Conservation (phyloP, 2,329 filamentous ascomycete genomes). For the Claviceps sp. region DNA sequence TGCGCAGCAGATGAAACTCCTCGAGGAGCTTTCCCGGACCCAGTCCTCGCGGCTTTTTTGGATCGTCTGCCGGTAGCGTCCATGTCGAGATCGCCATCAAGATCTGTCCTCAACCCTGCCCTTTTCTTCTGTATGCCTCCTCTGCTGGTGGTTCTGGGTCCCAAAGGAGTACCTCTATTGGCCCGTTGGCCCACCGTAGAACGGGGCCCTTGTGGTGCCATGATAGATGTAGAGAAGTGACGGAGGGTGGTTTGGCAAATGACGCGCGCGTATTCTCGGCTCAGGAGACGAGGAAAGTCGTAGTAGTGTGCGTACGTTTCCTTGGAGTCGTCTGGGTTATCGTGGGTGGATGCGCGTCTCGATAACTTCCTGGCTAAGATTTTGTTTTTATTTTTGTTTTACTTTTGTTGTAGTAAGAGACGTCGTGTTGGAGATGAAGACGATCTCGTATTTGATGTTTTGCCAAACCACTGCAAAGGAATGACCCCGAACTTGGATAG, state of each 20-base stretch:
- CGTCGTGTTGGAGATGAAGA: neutral
- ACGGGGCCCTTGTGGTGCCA: constrained; percentile 23
- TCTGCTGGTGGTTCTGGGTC: constrained; percentile 21
- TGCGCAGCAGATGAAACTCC: constrained; percentile 26
- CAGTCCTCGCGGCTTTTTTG: constrained; percentile 18
- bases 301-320: neutral
- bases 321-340: constrained; percentile 2
- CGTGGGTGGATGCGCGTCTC: constrained; percentile 5
- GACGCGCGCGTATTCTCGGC: constrained; percentile 2
- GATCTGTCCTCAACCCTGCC: constrained; percentile 29
- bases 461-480: neutral
- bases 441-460: neutral
- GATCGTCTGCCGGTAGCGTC: constrained; percentile 24
- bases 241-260: neutral
- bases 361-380: constrained; percentile 4
- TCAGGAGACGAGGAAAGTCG: constrained; percentile 1
- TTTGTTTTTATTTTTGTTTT: neutral
- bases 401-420: neutral
- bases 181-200: constrained; percentile 16
- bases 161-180: constrained; percentile 15
- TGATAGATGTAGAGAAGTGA: constrained; percentile 6
- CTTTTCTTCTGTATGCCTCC: constrained; percentile 40
- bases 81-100: constrained; percentile 50
- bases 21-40: constrained; percentile 11
- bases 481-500: neutral